Base-by-base conservation (phyloP, 179 eudicot species). In the Silene vulgaris region DNA sequence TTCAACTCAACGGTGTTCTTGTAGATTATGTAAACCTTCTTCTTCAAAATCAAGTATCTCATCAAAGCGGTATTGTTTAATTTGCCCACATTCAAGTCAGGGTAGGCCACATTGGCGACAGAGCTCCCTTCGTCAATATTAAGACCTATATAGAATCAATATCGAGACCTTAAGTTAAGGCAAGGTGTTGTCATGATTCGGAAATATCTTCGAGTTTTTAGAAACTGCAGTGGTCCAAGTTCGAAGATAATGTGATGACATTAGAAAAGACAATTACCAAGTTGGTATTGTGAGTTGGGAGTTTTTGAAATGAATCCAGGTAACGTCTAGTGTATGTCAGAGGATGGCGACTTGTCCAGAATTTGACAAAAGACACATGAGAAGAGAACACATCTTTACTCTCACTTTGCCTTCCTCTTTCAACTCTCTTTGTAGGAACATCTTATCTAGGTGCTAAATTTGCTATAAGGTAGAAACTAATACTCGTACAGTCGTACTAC, bases 231-330 rank as follows among this genome's bases (percentile, higher is more conserved):
- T 14, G 17, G 48, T 28, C 50, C 50, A 66, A 8, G 50, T 66
- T 12, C n/a, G 8, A 66, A 32, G 8, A 66, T 66, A 66, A 32
- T 5, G 1, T 32, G 21, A 30, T 0, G 4, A n/a, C 37, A 66
- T 35, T 66, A 37, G 52, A 67, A 35, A 67, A 32, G 28, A 66
- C 70, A 66, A 66, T 16, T 66, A 16, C 48, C 70, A 30, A 66
- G 48, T 67, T 67, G 71, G 26, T 2, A 17, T 19, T 37, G 28
- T 2, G 14, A 30, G 19, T 67, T 67, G 16, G 71, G 52, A 66
- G 2, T 12, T 66, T 66, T 48, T 66, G 21, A 0, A 48, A 13
- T 48, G 54, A 32, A 29, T 66, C 70, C 20, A 30, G 70, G 50
- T 17, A 40, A 67, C 14, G 19, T 16, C 23, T 35, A 7, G 4